Percentiles rank a stretch among this genome's conserved stretches.
phyloP scores from a whole-genome alignment of 352 stramenopile species.

The Peronospora belbahrii region DNA sequence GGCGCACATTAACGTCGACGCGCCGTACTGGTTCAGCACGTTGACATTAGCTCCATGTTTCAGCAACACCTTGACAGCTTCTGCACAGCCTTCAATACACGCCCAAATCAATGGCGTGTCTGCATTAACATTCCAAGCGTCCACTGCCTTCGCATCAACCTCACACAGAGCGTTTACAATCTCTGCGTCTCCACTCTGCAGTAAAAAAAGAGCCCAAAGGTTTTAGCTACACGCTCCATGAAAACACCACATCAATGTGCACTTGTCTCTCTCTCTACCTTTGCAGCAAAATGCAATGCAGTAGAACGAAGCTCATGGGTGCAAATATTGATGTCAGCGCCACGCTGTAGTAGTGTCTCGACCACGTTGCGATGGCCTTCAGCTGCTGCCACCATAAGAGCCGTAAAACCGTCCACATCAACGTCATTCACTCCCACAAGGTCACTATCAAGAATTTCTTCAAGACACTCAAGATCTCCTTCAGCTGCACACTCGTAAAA shows the following conservation, averaged over 20 bases:
- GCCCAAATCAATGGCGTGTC: slow-evolving; percentile 79
- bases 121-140: slow-evolving; percentile 66
- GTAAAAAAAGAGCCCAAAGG: not conserved
- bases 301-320: slow-evolving; percentile 72
- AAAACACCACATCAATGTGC: too few species aligned
- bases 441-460: slow-evolving; percentile 51
- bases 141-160: slow-evolving; percentile 42
- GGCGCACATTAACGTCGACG: slow-evolving; percentile 61
- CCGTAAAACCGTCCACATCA: slow-evolving; percentile 80
- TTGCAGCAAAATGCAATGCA: slow-evolving; percentile 73
- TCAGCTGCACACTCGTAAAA: slow-evolving; percentile 69
- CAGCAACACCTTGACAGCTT: slow-evolving; percentile 63
- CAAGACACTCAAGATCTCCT: slow-evolving; percentile 52
- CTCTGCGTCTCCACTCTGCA: slow-evolving; percentile 52
- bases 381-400: slow-evolving; percentile 74
- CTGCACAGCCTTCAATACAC: slow-evolving; percentile 65
- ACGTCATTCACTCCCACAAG: slow-evolving; percentile 57
- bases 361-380: slow-evolving; percentile 60
- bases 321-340: slow-evolving; percentile 49
- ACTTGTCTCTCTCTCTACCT: slow-evolving; percentile 34
- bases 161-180: slow-evolving; percentile 67
- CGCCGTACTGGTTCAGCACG: slow-evolving; percentile 61
- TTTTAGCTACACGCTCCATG: not conserved
- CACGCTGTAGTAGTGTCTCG: slow-evolving; percentile 42
- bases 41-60: slow-evolving; percentile 53